Evolutionary conservation across 495 filamentous ascomycete genomes (phyloP).

Genomic region (Penicillium steckii): DNA sequence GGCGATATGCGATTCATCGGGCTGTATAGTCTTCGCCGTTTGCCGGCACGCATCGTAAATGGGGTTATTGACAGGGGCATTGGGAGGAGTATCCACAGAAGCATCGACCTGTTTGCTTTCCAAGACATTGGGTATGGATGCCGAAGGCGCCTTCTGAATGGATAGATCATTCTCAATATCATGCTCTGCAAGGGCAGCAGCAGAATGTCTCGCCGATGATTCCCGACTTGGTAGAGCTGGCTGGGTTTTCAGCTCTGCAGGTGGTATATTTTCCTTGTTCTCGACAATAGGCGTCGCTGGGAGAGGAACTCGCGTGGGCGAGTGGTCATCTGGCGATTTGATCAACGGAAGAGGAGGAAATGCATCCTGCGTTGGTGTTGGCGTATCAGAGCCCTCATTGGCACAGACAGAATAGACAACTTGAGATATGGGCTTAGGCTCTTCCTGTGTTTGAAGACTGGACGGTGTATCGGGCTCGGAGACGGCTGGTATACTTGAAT

Average conservation of each 20-base stretch:
- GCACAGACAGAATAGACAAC: not conserved
- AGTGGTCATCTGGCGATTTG: not conserved
- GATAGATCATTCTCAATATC: slow-evolving; percentile 5
- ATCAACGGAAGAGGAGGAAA: slow-evolving; percentile 3
- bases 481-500: not conserved
- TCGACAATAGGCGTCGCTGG: slow-evolving; percentile 5
- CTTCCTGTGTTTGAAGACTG: not conserved
- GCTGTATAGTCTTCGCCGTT: not conserved
- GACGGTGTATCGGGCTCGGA: slow-evolving; percentile 5
- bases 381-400: slow-evolving; percentile 15
- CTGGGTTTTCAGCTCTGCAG: slow-evolving; percentile 3
- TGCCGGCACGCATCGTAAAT: not conserved
- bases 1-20: not conserved
- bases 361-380: slow-evolving; percentile 16
- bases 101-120: not conserved
- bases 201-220: not conserved
- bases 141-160: not conserved
- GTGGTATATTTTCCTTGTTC: slow-evolving; percentile 27
- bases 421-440: not conserved
- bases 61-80: no score
- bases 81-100: not conserved
- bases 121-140: not conserved
- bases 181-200: slow-evolving; percentile 12
- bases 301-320: slow-evolving; percentile 7
- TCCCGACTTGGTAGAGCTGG: not conserved